A percentile compares a stretch with the other conserved stretches of the same genome.
These are phyloP conservation scores for Aspergillus neotritici DNA, from an alignment of 2,329 filamentous ascomycete genomes.

Conservation along the genomic window DNA sequence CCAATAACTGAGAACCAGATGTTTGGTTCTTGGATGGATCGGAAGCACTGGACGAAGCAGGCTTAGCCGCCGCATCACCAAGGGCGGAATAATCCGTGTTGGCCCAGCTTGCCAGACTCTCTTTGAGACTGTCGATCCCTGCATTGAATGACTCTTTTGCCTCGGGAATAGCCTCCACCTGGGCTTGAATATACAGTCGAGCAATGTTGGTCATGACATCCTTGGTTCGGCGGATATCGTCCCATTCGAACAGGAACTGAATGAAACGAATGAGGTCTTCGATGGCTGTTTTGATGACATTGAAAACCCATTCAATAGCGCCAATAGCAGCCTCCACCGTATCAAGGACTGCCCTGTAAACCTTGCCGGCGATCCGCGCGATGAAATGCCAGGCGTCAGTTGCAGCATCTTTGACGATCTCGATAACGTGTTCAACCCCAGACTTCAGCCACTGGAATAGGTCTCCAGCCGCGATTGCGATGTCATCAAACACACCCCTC, in stretches of 20 bases:
- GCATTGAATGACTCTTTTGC: not conserved
- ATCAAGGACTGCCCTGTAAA: conserved; percentile 11
- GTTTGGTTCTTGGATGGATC: conserved; percentile 2
- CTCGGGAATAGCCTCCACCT: not conserved
- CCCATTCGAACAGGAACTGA: conserved; percentile 12
- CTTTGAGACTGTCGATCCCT: not conserved
- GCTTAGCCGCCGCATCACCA: not conserved
- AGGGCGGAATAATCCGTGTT: conserved; percentile 1
- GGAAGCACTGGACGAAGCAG: not conserved
- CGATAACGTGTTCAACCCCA: not conserved
- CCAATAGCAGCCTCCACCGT: conserved; percentile 9
- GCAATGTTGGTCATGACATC: conserved; percentile 8
- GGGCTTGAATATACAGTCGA: conserved; percentile 2
- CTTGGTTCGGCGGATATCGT: conserved; percentile 13
- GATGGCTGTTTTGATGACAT: conserved; percentile 6
- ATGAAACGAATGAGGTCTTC: conserved; percentile 7
- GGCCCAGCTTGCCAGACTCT: conserved; percentile 1
- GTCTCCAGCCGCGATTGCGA: conserved; percentile 4
- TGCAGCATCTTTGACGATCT: not conserved
- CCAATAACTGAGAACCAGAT: conserved; percentile 1
- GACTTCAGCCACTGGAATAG: conserved; percentile 1
- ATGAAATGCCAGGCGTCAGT: conserved; percentile 3
- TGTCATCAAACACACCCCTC: not conserved
- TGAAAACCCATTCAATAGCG: conserved; percentile 6
- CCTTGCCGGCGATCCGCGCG: conserved; percentile 2